Evolutionary conservation across 805 yeast genomes (phyloP), one percentile per base, ranked within the genome.

Genomic region (Candida arabinofermentans): DNA sequence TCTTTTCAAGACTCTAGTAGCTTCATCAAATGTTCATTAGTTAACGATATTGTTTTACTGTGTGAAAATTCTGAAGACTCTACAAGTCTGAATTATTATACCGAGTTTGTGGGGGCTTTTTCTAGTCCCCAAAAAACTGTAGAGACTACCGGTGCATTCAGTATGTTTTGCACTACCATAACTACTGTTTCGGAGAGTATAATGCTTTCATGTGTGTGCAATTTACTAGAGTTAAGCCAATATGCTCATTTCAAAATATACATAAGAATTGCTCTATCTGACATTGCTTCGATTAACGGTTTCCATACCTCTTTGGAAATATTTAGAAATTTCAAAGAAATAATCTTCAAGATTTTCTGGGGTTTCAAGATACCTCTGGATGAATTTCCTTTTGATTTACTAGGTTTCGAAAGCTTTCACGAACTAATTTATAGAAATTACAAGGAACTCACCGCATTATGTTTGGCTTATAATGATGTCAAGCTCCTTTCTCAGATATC

Each of bases 321-420:
- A 4, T 70, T 71, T 46, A 53, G 54, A 36, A 40, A 48, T 10
- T 51, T 63, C 22, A 63, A 57, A 36, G 48, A 64, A 27, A 66
- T 66, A 12, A 53, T 75, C 3, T 54, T 77, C 36, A 69, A 63
- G 41, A 60, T 60, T 17, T 77, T 81, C 80, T 59, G 62, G 54
- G 54, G 57, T n/a, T 62, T 59, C 39, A 57, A 60, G 3, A 35
- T 49, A 10, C 48, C 54, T 3, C 44, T 74, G 12, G 40, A 44
- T 0, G 48, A 50, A 1, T 74, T 76, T 45, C 82, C 81, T 0
- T 66, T 34, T 40, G 44, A 42, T 1, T 41, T 72, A 1, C 67
- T 77, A 49, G 75, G 64, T 0, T 74, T 64, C 47, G 16, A 41
- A 2, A 50, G 52, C 8, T 41, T 43, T 3, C 32, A 40, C 2